Conservation (phyloP, 371 early-diverging fungal species). For the Mucor piriformis region DNA sequence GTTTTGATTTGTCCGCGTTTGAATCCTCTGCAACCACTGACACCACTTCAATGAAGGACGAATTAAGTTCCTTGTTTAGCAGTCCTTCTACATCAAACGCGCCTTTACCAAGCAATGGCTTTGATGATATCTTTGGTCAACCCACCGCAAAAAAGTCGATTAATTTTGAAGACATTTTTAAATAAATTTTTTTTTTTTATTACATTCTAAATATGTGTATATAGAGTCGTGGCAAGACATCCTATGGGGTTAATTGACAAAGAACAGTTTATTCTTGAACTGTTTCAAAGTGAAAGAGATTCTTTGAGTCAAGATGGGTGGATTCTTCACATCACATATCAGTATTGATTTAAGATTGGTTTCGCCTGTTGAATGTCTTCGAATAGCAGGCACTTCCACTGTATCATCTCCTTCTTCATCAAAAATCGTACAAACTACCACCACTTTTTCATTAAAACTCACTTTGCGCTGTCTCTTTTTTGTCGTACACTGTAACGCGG, state of each 20-base stretch:
- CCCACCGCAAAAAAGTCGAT: neutral
- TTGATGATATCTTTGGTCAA: slow-evolving; percentile 26
- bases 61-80: slow-evolving; percentile 40
- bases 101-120: slow-evolving; percentile 6
- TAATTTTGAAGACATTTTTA: slow-evolving; percentile 24
- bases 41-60: slow-evolving; percentile 35
- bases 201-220: neutral
- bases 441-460: slow-evolving; percentile 32
- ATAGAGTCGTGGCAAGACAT: neutral
- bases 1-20: slow-evolving; percentile 52
- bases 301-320: neutral
- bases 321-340: slow-evolving; percentile 18
- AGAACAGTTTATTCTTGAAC: slow-evolving; percentile 11
- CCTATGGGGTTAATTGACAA: slow-evolving; percentile 1
- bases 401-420: slow-evolving; percentile 12
- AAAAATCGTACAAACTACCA: slow-evolving; percentile 32
- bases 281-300: slow-evolving; percentile 18
- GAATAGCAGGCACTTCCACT: neutral
- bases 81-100: slow-evolving; percentile 18
- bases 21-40: slow-evolving; percentile 20
- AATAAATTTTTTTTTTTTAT: neutral
- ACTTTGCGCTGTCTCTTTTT: slow-evolving; percentile 23
- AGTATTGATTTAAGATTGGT: slow-evolving; percentile 7
- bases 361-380: slow-evolving; percentile 31
- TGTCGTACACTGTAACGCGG: slow-evolving; percentile 10